These are phyloP conservation scores for Dioszegia crocea DNA, from an alignment of 768 basidiomycete genomes.

Conservation along the genomic window DNA sequence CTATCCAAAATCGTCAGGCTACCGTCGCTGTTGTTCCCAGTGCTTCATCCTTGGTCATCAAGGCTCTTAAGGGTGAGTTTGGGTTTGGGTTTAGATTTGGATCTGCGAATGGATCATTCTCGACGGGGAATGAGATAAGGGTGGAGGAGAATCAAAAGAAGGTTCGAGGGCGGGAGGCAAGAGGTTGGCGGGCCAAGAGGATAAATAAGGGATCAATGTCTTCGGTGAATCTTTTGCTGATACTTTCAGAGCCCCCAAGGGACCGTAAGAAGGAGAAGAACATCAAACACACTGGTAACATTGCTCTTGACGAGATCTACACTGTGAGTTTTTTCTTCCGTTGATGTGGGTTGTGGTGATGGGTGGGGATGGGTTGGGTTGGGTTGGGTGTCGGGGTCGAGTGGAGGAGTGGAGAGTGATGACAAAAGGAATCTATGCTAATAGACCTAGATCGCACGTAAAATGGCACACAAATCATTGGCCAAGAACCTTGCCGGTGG, in stretches of 20 bases:
- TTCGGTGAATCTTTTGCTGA: no score
- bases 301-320: slow-evolving; percentile 86
- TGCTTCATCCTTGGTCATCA: slow-evolving; percentile 94
- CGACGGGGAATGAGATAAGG: no score
- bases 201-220: no score
- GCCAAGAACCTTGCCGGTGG: slow-evolving; percentile 84
- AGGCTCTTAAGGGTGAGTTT: slow-evolving; percentile 84
- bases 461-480: slow-evolving; percentile 88
- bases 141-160: no score
- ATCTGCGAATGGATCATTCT: no score
- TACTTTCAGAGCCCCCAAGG: slow-evolving; percentile 80
- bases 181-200: no score
- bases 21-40: slow-evolving; percentile 93
- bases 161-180: no score
- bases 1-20: slow-evolving; percentile 99
- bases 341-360: no score
- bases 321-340: slow-evolving; percentile 57
- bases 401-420: no score
- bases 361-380: no score
- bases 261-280: slow-evolving; percentile 99
- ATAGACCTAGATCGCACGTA: slow-evolving; percentile 68
- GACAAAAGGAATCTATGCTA: background rate
- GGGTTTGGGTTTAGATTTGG: background rate
- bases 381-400: no score
- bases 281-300: slow-evolving; percentile 96